phyloP scores from a whole-genome alignment of 73 alveolate genomes.

The Tetrahymena malaccensis region DNA sequence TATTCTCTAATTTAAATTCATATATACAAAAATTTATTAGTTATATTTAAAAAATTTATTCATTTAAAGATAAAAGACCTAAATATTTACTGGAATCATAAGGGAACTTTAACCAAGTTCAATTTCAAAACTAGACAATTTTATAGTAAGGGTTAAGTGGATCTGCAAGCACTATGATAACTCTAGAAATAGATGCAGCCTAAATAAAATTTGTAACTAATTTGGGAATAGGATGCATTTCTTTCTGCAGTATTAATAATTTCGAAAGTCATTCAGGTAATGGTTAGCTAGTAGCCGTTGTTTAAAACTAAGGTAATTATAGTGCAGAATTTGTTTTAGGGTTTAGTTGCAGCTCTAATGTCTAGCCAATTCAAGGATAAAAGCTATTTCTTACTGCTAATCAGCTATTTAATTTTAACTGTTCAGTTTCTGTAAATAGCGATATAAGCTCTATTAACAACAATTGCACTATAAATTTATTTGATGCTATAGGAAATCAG shows the following conservation, averaged over 20 bases:
- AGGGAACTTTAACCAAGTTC: slow-evolving; percentile 16
- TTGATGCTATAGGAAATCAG: slow-evolving; percentile 46
- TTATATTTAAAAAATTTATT: neutral
- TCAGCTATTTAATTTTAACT: neutral
- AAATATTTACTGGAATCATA: slow-evolving; percentile 27
- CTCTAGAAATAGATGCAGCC: slow-evolving; percentile 56
- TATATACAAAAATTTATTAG: neutral
- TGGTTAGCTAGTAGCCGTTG: slow-evolving; percentile 36
- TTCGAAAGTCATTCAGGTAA: slow-evolving; percentile 46
- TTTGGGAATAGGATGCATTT: slow-evolving; percentile 52
- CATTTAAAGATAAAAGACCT: slow-evolving; percentile 37
- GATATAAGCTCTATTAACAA: slow-evolving; percentile 1
- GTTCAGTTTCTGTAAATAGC: slow-evolving; percentile 3
- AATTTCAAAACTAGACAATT: slow-evolving; percentile 2
- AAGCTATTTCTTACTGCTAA: slow-evolving; percentile 24
- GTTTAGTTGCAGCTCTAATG: slow-evolving; percentile 41
- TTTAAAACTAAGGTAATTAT: slow-evolving; percentile 44
- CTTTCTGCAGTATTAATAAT: neutral
- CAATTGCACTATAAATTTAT: slow-evolving; percentile 26
- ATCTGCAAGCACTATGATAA: slow-evolving; percentile 46
- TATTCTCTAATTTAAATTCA: too few species aligned
- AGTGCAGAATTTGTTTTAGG: slow-evolving; percentile 48
- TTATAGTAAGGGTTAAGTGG: slow-evolving; percentile 35
- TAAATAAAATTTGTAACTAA: slow-evolving; percentile 44
- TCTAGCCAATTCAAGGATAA: slow-evolving; percentile 34